Evolutionary conservation across 768 basidiomycete species (phyloP).

Genomic region (Trichaptum fuscoviolaceum): DNA sequence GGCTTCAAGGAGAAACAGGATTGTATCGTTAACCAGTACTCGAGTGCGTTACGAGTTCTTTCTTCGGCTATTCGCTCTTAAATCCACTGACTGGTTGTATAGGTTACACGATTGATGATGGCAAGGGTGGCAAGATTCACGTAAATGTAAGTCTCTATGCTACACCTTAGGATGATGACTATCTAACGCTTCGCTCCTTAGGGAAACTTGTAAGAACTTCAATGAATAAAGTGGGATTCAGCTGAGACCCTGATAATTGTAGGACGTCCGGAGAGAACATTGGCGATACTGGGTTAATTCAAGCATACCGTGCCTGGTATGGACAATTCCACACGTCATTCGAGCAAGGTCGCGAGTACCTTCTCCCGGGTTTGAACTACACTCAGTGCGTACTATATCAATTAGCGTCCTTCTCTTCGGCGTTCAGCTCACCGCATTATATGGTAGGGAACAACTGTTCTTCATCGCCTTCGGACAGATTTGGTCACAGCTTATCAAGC

Average conservation of each 20-base stretch:
- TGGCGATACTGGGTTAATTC: conserved; percentile 79
- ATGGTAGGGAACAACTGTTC: conserved; percentile 80
- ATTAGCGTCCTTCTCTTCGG: not conserved
- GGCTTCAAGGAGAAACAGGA: conserved; percentile 79
- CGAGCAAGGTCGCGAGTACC: conserved; percentile 55
- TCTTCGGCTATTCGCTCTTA: not conserved
- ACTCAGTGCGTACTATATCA: conserved; percentile 45
- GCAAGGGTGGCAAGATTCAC: conserved; percentile 75
- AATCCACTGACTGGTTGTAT: conserved; percentile 6
- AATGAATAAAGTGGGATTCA: not conserved
- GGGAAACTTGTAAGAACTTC: conserved; percentile 64
- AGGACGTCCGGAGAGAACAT: conserved; percentile 93
- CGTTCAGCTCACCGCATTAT: not conserved
- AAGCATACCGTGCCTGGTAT: conserved; percentile 91
- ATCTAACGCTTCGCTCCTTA: conserved; percentile 21
- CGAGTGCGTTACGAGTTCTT: conserved; percentile 38
- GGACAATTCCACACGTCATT: conserved; percentile 59
- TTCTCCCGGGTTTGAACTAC: conserved; percentile 76
- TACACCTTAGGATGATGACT: conserved; percentile 8
- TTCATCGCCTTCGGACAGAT: conserved; percentile 86
- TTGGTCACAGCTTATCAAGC: conserved; percentile 82
- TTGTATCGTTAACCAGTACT: conserved; percentile 90
- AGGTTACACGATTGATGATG: conserved; percentile 83
- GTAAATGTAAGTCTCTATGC: conserved; percentile 63
- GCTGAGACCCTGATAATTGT: not conserved